Evolutionary conservation across 129 eudicot species (phyloP), one percentile per base, ranked within the genome.

Genomic region (Centrapalus pauciflorus): DNA sequence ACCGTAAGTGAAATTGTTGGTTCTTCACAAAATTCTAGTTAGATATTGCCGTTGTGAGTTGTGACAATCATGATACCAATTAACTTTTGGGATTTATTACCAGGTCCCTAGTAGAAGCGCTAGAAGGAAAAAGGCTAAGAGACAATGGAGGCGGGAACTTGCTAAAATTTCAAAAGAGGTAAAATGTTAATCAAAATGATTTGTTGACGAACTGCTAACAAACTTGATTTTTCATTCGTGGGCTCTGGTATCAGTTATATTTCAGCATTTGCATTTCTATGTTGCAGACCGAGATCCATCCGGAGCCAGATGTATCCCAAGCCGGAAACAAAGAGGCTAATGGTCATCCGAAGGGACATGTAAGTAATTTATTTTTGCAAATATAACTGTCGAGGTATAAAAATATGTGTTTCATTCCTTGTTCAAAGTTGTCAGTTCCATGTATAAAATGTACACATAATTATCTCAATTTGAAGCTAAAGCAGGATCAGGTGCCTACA

Each of bases 21-120:
- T 38, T 38, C 16, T 38, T 38, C 4, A 38, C 13, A 38, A 13
- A 38, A 38, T 38, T 32, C 21, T 26, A 27, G 25, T 69, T 11
- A 38, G 46, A 13, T 38, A 38, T 11, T 38, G 46, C 46, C 10
- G n/a, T 11, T 14, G 13, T 38, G 46, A 3, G 56, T 61, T 20
- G 27, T 62, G 48, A 11, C 16, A 4, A 46, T 8, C n/a, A 7
- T 54, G 43, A 25, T 55, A 13, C 41, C 38, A 38, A 26, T 55
- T 27, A 66, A 32, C 59, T 9, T 55, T 66, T 48, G 65, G 49
- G 26, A 16, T 58, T 52, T 33, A 75, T 56, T 19, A 9, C 3
- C 70, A 93, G 99, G 72, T 50, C 52, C 83, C 97, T 65, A 83
- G 96, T 75, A 86, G 99, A 84, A 86, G 93, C 81, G 84, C 97